Conservation (phyloP, 2,329 filamentous ascomycete species). For the Sporothrix phasma region DNA sequence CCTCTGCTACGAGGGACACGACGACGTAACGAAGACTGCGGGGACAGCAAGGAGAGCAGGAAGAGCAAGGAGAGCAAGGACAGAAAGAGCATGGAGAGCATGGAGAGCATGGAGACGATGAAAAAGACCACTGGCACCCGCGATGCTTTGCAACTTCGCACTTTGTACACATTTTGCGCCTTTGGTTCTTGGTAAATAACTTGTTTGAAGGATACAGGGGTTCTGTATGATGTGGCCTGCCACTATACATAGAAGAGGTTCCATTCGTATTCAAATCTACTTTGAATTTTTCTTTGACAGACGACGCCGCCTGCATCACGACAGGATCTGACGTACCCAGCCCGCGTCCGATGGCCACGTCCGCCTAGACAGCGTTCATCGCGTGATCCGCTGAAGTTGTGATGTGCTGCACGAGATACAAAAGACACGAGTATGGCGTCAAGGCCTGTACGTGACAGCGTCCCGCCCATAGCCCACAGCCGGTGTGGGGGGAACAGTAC, state of each 20-base stretch:
- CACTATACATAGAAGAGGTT: background rate
- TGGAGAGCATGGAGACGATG: background rate
- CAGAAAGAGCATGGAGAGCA: too few relatives aligned
- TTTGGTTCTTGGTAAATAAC: background rate
- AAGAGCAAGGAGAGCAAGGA: background rate
- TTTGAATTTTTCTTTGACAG: background rate
- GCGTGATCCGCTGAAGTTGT: too few relatives aligned
- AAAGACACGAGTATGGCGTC: too few relatives aligned
- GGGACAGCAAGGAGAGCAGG: background rate
- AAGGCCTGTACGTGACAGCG: too few relatives aligned
- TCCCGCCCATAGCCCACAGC: too few relatives aligned
- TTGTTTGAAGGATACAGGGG: background rate
- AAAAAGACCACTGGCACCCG: background rate
- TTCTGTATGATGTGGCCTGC: too few relatives aligned
- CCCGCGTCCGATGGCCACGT: too few relatives aligned
- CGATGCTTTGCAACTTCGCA: background rate
- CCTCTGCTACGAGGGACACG: background rate
- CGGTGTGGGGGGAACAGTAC: too few relatives aligned
- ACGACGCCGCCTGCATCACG: background rate
- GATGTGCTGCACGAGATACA: too few relatives aligned
- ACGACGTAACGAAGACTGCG: background rate
- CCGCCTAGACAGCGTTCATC: too few relatives aligned
- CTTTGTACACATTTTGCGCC: constrained; percentile 1
- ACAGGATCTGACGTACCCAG: too few relatives aligned
- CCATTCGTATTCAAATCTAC: background rate